Percentiles rank a stretch among this genome's conserved stretches.
These are phyloP conservation scores for Fusarium hostae DNA, from an alignment of 2,329 filamentous ascomycete genomes.

Conservation along the genomic window DNA sequence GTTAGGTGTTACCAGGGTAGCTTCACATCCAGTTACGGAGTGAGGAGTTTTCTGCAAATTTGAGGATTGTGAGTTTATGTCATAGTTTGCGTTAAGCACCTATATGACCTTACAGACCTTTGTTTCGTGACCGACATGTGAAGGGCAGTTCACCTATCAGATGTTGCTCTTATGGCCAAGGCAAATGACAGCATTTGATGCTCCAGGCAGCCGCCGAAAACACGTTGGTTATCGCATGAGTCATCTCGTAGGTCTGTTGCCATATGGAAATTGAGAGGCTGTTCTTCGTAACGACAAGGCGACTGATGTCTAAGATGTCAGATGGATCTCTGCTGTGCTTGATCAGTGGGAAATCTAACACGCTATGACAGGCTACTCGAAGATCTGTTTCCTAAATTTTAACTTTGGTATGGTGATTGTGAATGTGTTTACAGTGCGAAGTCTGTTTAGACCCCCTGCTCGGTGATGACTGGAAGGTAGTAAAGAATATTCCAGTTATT, in stretches of 20 bases:
- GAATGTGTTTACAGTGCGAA: not conserved
- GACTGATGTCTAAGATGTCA: too few relatives aligned
- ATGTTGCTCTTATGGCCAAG: too few relatives aligned
- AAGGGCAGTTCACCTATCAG: accelerated
- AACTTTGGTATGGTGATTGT: not conserved
- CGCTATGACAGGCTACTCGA: too few relatives aligned
- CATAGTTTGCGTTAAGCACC: not conserved
- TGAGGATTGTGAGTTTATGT: too few relatives aligned
- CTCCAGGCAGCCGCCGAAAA: not conserved
- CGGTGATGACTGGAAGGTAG: too few relatives aligned
- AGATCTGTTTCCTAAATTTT: not conserved
- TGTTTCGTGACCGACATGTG: not conserved
- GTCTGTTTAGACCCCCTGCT: too few relatives aligned
- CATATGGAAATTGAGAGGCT: not conserved
- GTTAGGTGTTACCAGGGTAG: too few relatives aligned
- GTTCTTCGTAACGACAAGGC: not conserved
- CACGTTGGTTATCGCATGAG: not conserved
- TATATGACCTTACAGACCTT: not conserved
- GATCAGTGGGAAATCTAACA: not conserved
- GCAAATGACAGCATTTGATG: not conserved
- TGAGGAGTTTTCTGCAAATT: not conserved
- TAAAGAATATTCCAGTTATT: not conserved
- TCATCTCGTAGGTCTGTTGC: too few relatives aligned
- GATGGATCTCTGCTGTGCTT: not conserved
- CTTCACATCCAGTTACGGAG: too few relatives aligned